Evolutionary conservation across 306 rosid genomes (phyloP).

Genomic region (Castanea crenata): DNA sequence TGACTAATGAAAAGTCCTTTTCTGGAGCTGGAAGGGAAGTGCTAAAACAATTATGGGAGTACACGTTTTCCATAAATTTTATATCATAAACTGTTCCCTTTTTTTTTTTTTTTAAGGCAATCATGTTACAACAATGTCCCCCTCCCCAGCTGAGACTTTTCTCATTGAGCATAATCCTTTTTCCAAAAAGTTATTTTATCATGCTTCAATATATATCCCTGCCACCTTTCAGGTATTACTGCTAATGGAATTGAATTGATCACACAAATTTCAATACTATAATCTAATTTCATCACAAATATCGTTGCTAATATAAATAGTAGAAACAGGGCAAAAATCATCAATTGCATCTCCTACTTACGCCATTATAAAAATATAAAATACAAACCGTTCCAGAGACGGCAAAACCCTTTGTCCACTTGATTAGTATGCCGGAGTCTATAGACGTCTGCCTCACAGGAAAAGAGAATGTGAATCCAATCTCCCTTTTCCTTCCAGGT

Average conservation of each 20-base stretch:
- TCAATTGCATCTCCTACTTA: not conserved
- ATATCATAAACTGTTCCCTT: not conserved
- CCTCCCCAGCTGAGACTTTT: not conserved
- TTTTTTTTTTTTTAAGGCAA: not conserved
- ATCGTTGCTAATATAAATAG: not conserved
- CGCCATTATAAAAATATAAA: not conserved
- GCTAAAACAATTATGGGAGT: not conserved
- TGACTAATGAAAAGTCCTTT: not conserved
- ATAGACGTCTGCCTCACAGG: slow-evolving; percentile 89
- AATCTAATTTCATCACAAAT: not conserved
- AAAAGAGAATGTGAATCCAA: slow-evolving; percentile 94
- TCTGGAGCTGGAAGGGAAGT: not conserved
- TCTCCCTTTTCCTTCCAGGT: slow-evolving; percentile 63
- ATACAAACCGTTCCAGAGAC: slow-evolving; percentile 82
- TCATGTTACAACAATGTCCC: not conserved
- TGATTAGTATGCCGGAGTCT: slow-evolving; percentile 80
- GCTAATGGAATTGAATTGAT: not conserved
- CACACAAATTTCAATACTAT: not conserved
- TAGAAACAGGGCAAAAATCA: not conserved
- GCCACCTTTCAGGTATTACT: not conserved
- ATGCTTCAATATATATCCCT: not conserved
- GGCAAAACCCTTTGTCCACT: slow-evolving; percentile 95
- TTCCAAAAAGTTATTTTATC: not conserved
- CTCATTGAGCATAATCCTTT: not conserved
- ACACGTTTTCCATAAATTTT: not conserved